phyloP scores from a whole-genome alignment of 306 rosid species.

The Quercus bicolor region DNA sequence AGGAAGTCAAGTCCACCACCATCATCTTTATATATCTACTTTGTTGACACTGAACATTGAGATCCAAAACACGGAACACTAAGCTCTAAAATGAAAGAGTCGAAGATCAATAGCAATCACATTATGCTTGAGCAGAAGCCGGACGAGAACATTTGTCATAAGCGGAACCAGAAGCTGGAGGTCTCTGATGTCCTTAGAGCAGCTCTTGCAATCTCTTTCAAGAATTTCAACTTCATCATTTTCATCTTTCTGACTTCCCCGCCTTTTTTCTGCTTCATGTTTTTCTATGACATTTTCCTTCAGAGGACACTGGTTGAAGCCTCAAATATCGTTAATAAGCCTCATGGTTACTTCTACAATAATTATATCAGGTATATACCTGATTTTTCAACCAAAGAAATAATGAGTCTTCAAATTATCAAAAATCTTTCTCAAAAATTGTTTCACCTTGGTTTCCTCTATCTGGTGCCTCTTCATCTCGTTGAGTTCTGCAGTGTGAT shows the following conservation, averaged over 20 bases:
- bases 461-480: constrained; percentile 36
- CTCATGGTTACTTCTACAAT: neutral
- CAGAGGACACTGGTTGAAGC: constrained; percentile 28
- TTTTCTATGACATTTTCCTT: constrained; percentile 34
- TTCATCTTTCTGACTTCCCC: constrained; percentile 40
- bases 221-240: constrained; percentile 49
- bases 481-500: constrained; percentile 28
- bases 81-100: neutral
- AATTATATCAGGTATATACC: too few species aligned
- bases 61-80: too few species aligned
- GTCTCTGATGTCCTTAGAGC: constrained; percentile 37
- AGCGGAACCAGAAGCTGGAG: constrained; percentile 16
- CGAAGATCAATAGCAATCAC: constrained; percentile 35
- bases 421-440: constrained; percentile 13
- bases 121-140: constrained; percentile 25
- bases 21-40: neutral
- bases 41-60: neutral
- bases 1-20: neutral
- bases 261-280: constrained; percentile 45
- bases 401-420: neutral
- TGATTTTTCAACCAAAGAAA: too few species aligned
- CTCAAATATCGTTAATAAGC: constrained; percentile 6
- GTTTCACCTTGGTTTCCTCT: constrained; percentile 33
- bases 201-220: constrained; percentile 26
- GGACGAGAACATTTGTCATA: neutral